Evolutionary conservation across 2,329 filamentous ascomycete genomes (phyloP).

Genomic region (Dactylella cylindrospora): DNA sequence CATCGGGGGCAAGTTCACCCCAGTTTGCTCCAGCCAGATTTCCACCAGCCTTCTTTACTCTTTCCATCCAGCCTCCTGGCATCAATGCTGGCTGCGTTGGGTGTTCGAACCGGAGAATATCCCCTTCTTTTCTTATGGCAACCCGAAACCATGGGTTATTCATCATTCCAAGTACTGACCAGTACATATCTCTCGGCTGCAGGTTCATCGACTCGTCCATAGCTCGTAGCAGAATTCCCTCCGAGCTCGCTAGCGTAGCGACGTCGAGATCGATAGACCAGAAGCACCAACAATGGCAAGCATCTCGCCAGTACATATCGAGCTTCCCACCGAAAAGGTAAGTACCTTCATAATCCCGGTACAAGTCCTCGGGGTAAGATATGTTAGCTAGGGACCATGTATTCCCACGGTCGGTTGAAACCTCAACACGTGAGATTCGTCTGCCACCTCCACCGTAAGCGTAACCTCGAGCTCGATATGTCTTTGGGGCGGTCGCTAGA

Average conservation of each 20-base stretch:
- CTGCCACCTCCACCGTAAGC: constrained; percentile 87
- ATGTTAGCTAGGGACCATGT: constrained; percentile 77
- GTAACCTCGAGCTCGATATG: constrained; percentile 59
- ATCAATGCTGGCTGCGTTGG: constrained; percentile 78
- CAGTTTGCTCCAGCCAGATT: constrained; percentile 79
- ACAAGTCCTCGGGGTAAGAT: constrained; percentile 81
- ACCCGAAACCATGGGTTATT: constrained; percentile 94
- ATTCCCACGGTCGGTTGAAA: constrained; percentile 79
- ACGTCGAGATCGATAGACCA: constrained; percentile 74
- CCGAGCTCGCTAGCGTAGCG: constrained; percentile 62
- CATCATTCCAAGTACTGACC: constrained; percentile 96
- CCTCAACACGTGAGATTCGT: constrained; percentile 76
- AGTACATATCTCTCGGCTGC: constrained; percentile 92
- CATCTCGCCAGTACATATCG: constrained; percentile 79
- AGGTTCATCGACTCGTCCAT: constrained; percentile 90
- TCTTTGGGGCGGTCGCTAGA: constrained; percentile 11
- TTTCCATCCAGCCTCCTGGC: constrained; percentile 89
- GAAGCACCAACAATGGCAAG: constrained; percentile 88
- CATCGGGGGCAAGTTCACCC: constrained; percentile 68
- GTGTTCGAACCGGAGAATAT: constrained; percentile 75
- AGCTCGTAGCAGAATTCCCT: constrained; percentile 75
- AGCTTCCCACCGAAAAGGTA: constrained; percentile 71
- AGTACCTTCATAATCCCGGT: constrained; percentile 66
- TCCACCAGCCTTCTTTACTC: constrained; percentile 78
- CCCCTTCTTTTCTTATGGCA: constrained; percentile 64